Percentiles rank a stretch among this genome's conserved stretches.
Evolutionary conservation across 495 filamentous ascomycete genomes (phyloP).

Genomic region (Pyrenopolyporus hunteri): DNA sequence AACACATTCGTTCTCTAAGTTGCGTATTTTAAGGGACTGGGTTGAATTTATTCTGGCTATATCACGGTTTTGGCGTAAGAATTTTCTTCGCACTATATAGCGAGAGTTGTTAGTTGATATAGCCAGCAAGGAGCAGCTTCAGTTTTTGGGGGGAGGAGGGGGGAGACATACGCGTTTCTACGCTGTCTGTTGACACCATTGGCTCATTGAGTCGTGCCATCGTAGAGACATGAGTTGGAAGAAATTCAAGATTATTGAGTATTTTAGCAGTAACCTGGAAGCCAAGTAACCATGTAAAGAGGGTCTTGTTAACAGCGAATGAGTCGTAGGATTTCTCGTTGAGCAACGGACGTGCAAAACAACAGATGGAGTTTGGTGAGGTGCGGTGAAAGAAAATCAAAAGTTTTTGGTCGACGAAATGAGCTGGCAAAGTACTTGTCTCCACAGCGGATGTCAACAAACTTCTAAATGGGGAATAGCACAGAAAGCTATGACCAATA

Average conservation of each 20-base stretch:
- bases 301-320: slow-evolving; percentile 19
- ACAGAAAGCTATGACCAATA: slow-evolving; percentile 13
- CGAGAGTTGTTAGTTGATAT: slow-evolving; percentile 18
- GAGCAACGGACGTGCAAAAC: slow-evolving; percentile 7
- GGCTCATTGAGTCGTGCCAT: slow-evolving; percentile 96
- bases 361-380: slow-evolving; percentile 21
- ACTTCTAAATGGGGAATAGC: slow-evolving; percentile 35
- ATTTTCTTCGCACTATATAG: slow-evolving; percentile 80
- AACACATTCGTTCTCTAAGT: slow-evolving; percentile 82
- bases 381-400: slow-evolving; percentile 31
- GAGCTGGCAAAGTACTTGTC: slow-evolving; percentile 35
- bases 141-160: too few species aligned
- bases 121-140: neutral
- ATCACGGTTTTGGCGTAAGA: slow-evolving; percentile 91
- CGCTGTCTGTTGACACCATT: slow-evolving; percentile 68
- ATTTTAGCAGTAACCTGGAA: slow-evolving; percentile 26
- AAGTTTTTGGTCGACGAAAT: slow-evolving; percentile 35
- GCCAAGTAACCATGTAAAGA: slow-evolving; percentile 15
- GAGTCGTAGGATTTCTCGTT: slow-evolving; percentile 1
- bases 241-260: slow-evolving; percentile 22
- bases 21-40: slow-evolving; percentile 88
- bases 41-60: slow-evolving; percentile 89
- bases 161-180: slow-evolving; percentile 76
- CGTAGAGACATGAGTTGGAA: slow-evolving; percentile 42
- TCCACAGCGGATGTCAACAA: slow-evolving; percentile 37